Evolutionary conservation across 1,284 basidiomycete species (phyloP).

Genomic region (Somion occarium): DNA sequence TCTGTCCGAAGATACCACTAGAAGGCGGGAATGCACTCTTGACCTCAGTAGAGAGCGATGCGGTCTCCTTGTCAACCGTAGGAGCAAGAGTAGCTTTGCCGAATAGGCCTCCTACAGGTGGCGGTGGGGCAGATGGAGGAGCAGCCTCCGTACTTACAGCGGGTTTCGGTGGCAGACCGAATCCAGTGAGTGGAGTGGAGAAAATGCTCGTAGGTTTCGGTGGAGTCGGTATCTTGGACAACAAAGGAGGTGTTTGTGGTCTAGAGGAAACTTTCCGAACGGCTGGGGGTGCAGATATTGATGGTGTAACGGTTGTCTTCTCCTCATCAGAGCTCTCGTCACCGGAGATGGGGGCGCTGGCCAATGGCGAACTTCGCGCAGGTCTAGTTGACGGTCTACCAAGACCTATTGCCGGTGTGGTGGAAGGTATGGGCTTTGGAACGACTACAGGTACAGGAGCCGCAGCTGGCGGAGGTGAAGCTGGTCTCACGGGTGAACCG

Average conservation of each 20-base stretch:
- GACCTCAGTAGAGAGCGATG: background rate
- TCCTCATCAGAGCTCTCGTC: constrained; percentile 13
- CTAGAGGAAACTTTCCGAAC: constrained; percentile 18
- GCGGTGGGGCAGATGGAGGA: background rate
- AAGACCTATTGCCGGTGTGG: constrained; percentile 14
- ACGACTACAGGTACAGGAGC: constrained; percentile 13
- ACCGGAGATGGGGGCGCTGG: constrained; percentile 21
- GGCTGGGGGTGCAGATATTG: constrained; percentile 1
- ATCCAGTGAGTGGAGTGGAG: background rate
- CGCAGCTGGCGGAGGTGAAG: constrained; percentile 10
- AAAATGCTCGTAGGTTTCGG: constrained; percentile 12
- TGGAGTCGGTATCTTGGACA: constrained; percentile 15
- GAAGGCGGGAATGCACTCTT: background rate
- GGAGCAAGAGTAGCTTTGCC: background rate
- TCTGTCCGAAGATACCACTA: constrained; percentile 1
- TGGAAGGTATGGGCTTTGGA: constrained; percentile 10
- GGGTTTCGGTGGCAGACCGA: background rate
- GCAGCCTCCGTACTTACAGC: background rate
- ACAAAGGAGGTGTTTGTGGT: constrained; percentile 37
- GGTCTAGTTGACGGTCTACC: constrained; percentile 25
- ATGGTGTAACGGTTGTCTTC: constrained; percentile 4
- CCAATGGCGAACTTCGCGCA: constrained; percentile 24
- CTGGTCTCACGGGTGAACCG: constrained; percentile 44
- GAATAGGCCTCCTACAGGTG: background rate
- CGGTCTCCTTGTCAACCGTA: background rate